Base-by-base conservation (phyloP, 2,329 filamentous ascomycete genomes). In the Botrytis fragariae region DNA sequence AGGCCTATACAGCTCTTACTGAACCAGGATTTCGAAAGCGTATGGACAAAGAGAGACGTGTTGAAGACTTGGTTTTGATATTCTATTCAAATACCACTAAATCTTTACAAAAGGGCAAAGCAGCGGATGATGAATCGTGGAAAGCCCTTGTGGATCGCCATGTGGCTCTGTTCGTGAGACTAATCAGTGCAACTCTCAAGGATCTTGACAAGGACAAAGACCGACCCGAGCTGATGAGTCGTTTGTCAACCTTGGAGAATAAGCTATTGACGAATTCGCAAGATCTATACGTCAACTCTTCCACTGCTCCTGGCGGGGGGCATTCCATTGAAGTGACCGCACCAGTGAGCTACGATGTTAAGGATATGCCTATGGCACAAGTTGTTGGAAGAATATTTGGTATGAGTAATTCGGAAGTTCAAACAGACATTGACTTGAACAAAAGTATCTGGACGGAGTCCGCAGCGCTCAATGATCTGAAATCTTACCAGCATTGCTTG, bases 51-150 rank as follows among this genome's bases (percentile, higher is more conserved):
- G 95, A 98, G 82, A 89, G 95, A 75, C 91, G 95, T 80, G 91
- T 97, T 35, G 96, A 99, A 83, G 95, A 97, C 76, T 85, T 98
- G 69, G 90, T 99, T 69, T 87, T 99, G 77, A 98, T 98, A 76
- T 98, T 99, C 86, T 98, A 97, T 83, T 97, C 95, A 1, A 92
- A 93, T 76, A 95, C 96, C 10, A 97, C 94, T 63, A 97, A 97
- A 82, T 95, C 97, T 75, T 88, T 97, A 79, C 90, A 92, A 82
- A 93, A 93, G 81, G 88, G 92, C 71, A 93, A 93, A 82, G 83
- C 88, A 0, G 87, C 90, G 0, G 92, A 92, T 64, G 95, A 98
- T 82, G 94, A 97, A 81, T 89, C 89, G 71, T 98, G 94, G 93
- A 97, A 96, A 84, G 86, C 92, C 74, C 90, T 98, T 83, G 94